Conservation (phyloP, 148 eudicot genomes). For the Spergularia marina region DNA sequence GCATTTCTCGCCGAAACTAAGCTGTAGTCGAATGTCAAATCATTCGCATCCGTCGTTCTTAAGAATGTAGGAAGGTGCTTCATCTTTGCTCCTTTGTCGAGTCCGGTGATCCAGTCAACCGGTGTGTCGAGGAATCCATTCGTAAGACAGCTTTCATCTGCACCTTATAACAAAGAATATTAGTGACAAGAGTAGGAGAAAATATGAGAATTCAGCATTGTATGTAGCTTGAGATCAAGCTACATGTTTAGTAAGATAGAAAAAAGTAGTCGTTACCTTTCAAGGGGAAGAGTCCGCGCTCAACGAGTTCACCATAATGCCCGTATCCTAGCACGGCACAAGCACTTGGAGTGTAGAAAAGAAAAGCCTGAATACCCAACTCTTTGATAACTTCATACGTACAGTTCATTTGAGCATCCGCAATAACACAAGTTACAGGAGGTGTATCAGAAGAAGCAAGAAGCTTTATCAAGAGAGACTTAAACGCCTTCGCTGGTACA, state of each 20-base stretch:
- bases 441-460: constrained; percentile 15
- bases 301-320: constrained; percentile 21
- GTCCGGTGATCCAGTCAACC: constrained; percentile 17
- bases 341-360: constrained; percentile 34
- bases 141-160: constrained; percentile 16
- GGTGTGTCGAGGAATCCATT: constrained; percentile 15
- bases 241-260: too few relatives aligned
- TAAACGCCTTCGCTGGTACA: constrained; percentile 10
- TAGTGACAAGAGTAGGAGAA: too few relatives aligned
- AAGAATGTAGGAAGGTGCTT: constrained; percentile 16
- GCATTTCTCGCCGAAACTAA: background rate
- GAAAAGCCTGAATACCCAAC: constrained; percentile 24
- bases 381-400: constrained; percentile 31
- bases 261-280: constrained; percentile 26
- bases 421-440: constrained; percentile 22
- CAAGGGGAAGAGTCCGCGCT: constrained; percentile 26
- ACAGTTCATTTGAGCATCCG: constrained; percentile 28
- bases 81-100: constrained; percentile 6
- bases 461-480: constrained; percentile 25
- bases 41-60: constrained; percentile 10
- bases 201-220: too few relatives aligned
- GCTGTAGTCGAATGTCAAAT: constrained; percentile 1
- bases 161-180: background rate
- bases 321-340: constrained; percentile 33
- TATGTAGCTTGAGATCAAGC: too few relatives aligned